Evolutionary conservation across 192 early-diverging fungal genomes (phyloP).

Genomic region (Coemansia sp.): DNA sequence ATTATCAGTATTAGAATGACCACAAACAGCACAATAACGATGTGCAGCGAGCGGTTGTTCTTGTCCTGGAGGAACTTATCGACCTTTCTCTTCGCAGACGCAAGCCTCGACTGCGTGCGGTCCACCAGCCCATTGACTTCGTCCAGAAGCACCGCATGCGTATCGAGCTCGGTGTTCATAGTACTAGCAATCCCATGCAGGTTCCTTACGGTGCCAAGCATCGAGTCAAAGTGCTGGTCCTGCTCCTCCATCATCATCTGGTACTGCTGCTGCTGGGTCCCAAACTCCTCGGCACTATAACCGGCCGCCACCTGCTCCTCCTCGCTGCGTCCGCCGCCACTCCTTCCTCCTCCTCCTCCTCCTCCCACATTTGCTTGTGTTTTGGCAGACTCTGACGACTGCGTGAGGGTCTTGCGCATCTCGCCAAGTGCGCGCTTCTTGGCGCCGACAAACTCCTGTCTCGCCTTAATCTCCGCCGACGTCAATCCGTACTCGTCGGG

Average conservation of each 20-base stretch:
- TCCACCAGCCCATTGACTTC: slow-evolving; percentile 44
- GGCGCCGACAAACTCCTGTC: slow-evolving; percentile 40
- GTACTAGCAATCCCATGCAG: slow-evolving; percentile 52
- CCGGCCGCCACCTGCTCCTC: slow-evolving; percentile 8
- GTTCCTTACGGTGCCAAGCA: slow-evolving; percentile 55
- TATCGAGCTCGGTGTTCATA: slow-evolving; percentile 56
- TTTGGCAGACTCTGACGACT: slow-evolving; percentile 8
- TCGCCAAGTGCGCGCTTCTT: slow-evolving; percentile 33
- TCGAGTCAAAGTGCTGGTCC: slow-evolving; percentile 51
- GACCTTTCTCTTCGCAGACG: slow-evolving; percentile 33
- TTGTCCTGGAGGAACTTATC: slow-evolving; percentile 49
- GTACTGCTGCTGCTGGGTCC: slow-evolving; percentile 40
- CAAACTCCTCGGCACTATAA: slow-evolving; percentile 22
- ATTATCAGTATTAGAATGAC: slow-evolving; percentile 48
- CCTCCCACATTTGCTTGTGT: not conserved
- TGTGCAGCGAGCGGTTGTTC: slow-evolving; percentile 45
- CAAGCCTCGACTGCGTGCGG: slow-evolving; percentile 39
- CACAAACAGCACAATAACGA: slow-evolving; percentile 40
- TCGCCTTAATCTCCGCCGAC: slow-evolving; percentile 27
- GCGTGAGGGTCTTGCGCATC: slow-evolving; percentile 31
- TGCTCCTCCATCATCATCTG: slow-evolving; percentile 55
- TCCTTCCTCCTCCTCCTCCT: no score
- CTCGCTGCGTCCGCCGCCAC: not conserved
- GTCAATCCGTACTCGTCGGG: slow-evolving; percentile 47
- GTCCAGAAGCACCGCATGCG: slow-evolving; percentile 50